Conservation (phyloP, 495 filamentous ascomycete species). For the Penicillium crystallinum region DNA sequence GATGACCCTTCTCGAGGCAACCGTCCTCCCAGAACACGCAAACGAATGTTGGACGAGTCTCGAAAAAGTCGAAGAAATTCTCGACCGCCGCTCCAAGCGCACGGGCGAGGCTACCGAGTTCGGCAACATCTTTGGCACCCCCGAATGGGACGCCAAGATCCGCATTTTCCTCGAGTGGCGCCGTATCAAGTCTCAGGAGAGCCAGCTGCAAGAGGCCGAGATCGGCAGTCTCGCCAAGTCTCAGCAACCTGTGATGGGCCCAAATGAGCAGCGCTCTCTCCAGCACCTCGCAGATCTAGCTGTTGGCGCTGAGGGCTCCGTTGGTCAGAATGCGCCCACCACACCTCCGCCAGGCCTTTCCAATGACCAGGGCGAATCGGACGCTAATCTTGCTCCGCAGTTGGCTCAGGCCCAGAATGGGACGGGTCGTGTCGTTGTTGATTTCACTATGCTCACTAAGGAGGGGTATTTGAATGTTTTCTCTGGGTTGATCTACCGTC, state of each 20-base stretch:
- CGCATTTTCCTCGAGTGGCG: constrained; percentile 45
- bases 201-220: constrained; percentile 32
- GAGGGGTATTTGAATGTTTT: constrained; percentile 45
- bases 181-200: constrained; percentile 37
- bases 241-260: constrained; percentile 39
- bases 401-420: constrained; percentile 23
- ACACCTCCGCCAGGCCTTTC: constrained; percentile 31
- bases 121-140: constrained; percentile 36
- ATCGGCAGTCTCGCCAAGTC: constrained; percentile 16
- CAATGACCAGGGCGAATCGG: constrained; percentile 26
- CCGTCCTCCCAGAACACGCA: constrained; percentile 42
- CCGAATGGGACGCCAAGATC: constrained; percentile 42
- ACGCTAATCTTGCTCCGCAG: constrained; percentile 29
- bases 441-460: constrained; percentile 42
- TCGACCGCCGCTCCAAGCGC: constrained; percentile 35
- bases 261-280: constrained; percentile 48
- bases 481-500: constrained; percentile 39
- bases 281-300: constrained; percentile 65
- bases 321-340: constrained; percentile 29
- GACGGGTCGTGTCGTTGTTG: constrained; percentile 32
- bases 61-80: constrained; percentile 41
- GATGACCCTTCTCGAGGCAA: constrained; percentile 63
- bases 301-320: constrained; percentile 42
- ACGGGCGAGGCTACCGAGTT: constrained; percentile 26
- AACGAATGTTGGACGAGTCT: constrained; percentile 43